These are phyloP conservation scores for Phytophthora megakarya DNA, from an alignment of 352 stramenopile genomes.

Conservation along the genomic window DNA sequence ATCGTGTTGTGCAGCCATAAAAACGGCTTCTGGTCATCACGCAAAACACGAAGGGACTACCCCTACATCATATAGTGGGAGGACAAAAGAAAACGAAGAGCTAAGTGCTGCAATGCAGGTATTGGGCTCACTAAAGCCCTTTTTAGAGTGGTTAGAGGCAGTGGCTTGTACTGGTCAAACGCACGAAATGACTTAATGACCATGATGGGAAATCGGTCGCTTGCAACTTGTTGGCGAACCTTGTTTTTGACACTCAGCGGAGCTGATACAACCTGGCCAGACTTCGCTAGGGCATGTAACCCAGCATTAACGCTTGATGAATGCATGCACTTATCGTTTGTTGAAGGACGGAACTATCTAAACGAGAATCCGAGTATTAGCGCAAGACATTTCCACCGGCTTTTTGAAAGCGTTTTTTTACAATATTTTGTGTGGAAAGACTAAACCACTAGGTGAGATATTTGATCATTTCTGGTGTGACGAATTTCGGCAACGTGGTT, in stretches of 20 bases:
- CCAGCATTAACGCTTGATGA: constrained; percentile 2
- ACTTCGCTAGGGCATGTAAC: constrained; percentile 29
- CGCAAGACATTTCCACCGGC: constrained; percentile 17
- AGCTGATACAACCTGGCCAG: constrained; percentile 23
- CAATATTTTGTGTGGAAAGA: not conserved
- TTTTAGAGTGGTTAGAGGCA: constrained; percentile 19
- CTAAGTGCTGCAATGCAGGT: constrained; percentile 1
- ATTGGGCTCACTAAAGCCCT: constrained; percentile 22
- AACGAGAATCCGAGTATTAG: constrained; percentile 28
- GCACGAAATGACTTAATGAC: constrained; percentile 27
- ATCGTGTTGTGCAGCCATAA: not conserved
- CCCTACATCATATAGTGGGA: too few relatives aligned
- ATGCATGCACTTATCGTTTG: not conserved
- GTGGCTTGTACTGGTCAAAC: constrained; percentile 25
- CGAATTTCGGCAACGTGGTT: constrained; percentile 25
- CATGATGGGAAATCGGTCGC: constrained; percentile 5
- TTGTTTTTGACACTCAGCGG: constrained; percentile 34
- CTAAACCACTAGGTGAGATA: constrained; percentile 16
- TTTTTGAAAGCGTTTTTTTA: constrained; percentile 30
- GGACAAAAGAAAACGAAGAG: constrained; percentile 1
- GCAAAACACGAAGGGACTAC: too few relatives aligned
- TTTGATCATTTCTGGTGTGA: constrained; percentile 29
- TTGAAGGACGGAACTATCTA: constrained; percentile 2
- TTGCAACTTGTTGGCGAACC: constrained; percentile 7
- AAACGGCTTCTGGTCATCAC: not conserved